Evolutionary conservation across 1,284 basidiomycete species (phyloP), one percentile per base, ranked within the genome.

Genomic region (Irpex lacteus): DNA sequence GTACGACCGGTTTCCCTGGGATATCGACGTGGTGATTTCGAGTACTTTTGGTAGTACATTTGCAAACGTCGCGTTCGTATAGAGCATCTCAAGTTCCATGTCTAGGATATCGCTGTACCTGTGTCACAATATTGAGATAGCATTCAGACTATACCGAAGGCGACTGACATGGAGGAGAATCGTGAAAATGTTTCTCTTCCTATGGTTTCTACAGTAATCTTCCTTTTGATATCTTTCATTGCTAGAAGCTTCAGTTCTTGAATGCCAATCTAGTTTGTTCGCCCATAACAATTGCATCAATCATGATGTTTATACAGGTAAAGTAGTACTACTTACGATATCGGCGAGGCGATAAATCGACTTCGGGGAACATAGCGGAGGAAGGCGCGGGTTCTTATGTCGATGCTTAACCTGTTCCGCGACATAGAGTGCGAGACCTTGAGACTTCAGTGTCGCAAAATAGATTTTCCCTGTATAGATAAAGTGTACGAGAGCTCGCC

Each of bases 261-360:
- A 2, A 68, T 18, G 6, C 65, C 67, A 37, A 68, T 36, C 67
- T 68, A 50, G 13, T 38, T 21, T 54, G 32, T 2, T 36, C 11
- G 11, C n/a, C 57, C 26, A 13, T 13, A 47, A 15, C 11, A 47
- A 0, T 15, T 18, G n/a, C n/a, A n/a, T n/a, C n/a, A n/a, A n/a
- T n/a, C n/a, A n/a, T n/a, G n/a, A n/a, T n/a, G n/a, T n/a, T n/a
- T n/a, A n/a, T n/a, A n/a, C n/a, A n/a, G n/a, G n/a, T n/a, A n/a
- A n/a, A n/a, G n/a, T n/a, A n/a, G 32, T 13, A 32, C 13, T 32
- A 59, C 63, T 53, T 37, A 66, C 67, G 3, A 60, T 63, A 53
- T 66, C 65, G 34, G 67, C 67, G 8, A 68, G 63, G 11, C 63
- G 61, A 61, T 68, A 68, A 50, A 68, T 63, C 8, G 67, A 68